Percentiles rank a stretch among this genome's conserved stretches.
phyloP scores from a whole-genome alignment of 148 eudicot genomes.

The Vaccinium macrocarpon region DNA sequence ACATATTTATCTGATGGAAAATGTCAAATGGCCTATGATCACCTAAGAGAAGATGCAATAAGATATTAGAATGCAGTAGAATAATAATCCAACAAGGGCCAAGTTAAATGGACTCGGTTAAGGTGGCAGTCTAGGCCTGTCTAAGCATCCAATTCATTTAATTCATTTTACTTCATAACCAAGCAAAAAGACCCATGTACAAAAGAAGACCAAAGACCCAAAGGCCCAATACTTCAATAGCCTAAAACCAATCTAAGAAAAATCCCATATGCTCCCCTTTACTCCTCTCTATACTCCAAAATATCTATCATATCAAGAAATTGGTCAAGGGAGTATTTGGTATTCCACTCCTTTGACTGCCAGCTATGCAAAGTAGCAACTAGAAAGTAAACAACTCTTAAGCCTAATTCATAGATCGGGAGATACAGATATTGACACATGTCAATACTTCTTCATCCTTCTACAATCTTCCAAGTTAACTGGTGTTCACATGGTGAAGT shows the following conservation, averaged over 20 bases:
- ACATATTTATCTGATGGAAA: slow-evolving; percentile 91
- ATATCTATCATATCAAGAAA: not conserved
- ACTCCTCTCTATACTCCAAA: not conserved
- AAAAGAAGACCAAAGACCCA: not conserved
- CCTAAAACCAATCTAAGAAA: not conserved
- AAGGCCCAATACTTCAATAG: not conserved
- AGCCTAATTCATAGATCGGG: not conserved
- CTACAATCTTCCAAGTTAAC: not conserved
- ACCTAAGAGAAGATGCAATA: slow-evolving; percentile 60
- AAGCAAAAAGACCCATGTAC: not conserved
- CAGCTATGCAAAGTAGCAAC: not conserved
- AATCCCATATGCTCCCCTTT: not conserved
- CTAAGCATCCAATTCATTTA: not conserved
- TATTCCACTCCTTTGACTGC: not conserved
- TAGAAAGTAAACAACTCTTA: not conserved
- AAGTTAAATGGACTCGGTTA: not conserved
- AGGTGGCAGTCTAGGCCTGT: not conserved
- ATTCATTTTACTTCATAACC: not conserved
- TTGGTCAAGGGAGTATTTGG: not conserved
- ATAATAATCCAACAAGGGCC: not conserved
- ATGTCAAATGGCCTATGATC: slow-evolving; percentile 96
- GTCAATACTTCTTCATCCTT: not conserved
- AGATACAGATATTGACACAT: not conserved
- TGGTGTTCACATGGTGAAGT: not conserved
- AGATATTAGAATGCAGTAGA: slow-evolving; percentile 26